A percentile compares a stretch with the other conserved stretches of the same genome.
These are phyloP conservation scores for Corynascus novoguineensis DNA, from an alignment of 495 filamentous ascomycete species.

Conservation along the genomic window DNA sequence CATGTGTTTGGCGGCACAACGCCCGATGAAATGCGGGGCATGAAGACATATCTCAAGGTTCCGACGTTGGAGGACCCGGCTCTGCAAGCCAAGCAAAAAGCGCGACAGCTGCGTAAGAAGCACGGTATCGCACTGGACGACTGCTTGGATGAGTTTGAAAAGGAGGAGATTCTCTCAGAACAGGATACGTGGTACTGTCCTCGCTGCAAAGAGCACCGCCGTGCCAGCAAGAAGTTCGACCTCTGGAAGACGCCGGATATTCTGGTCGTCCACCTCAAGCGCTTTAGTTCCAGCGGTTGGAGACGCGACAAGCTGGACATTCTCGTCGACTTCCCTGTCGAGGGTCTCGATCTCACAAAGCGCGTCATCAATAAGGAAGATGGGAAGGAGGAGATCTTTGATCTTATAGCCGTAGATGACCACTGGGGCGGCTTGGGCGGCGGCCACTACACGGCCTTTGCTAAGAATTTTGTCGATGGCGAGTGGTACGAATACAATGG, in stretches of 20 bases:
- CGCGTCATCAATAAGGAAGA: slow-evolving; percentile 71
- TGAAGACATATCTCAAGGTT: slow-evolving; percentile 48
- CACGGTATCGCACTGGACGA: slow-evolving; percentile 79
- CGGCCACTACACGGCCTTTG: slow-evolving; percentile 91
- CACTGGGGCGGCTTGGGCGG: slow-evolving; percentile 89
- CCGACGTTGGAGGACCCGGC: slow-evolving; percentile 59
- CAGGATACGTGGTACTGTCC: slow-evolving; percentile 97
- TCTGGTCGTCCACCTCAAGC: slow-evolving; percentile 83
- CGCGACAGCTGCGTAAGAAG: slow-evolving; percentile 57
- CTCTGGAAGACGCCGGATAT: slow-evolving; percentile 96
- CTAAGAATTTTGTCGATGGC: slow-evolving; percentile 80
- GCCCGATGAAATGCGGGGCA: slow-evolving; percentile 27
- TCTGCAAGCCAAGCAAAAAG: slow-evolving; percentile 53
- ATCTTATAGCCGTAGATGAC: slow-evolving; percentile 91
- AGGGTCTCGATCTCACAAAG: slow-evolving; percentile 73
- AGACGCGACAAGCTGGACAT: slow-evolving; percentile 86
- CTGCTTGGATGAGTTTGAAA: slow-evolving; percentile 89
- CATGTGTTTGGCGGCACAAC: slow-evolving; percentile 59
- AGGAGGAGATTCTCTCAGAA: slow-evolving; percentile 84
- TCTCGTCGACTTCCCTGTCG: slow-evolving; percentile 85
- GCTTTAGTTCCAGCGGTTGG: slow-evolving; percentile 73
- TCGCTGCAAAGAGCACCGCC: slow-evolving; percentile 85
- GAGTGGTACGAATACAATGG: slow-evolving; percentile 96
- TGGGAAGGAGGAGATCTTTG: slow-evolving; percentile 77
- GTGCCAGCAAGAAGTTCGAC: slow-evolving; percentile 92